phyloP scores from a whole-genome alignment of 1,284 basidiomycete genomes.

The Chalciporus piperatoides region DNA sequence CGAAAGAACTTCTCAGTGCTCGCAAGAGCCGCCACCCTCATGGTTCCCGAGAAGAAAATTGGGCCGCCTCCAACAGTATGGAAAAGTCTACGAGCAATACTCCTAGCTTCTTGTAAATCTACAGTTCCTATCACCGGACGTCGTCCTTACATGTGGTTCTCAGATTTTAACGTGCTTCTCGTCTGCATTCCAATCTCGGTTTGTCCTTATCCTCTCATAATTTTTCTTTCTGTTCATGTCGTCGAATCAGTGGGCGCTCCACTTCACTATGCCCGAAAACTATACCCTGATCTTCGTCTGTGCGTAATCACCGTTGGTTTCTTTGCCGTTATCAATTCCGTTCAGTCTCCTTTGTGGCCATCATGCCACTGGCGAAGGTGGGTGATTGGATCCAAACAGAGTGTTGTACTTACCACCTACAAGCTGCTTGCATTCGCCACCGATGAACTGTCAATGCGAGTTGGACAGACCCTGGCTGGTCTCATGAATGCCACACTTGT shows the following conservation, averaged over 20 bases:
- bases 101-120: slow-evolving; percentile 48
- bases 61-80: slow-evolving; percentile 41
- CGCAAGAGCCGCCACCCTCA: slow-evolving; percentile 19
- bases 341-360: slow-evolving; percentile 66
- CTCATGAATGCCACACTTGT: slow-evolving; percentile 85
- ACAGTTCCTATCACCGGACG: too few species aligned
- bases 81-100: slow-evolving; percentile 46
- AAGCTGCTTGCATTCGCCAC: slow-evolving; percentile 84
- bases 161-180: slow-evolving; percentile 65
- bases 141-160: slow-evolving; percentile 3
- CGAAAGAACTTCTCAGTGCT: slow-evolving; percentile 15
- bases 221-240: slow-evolving; percentile 3
- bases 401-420: background rate
- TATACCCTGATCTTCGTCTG: slow-evolving; percentile 70
- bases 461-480: slow-evolving; percentile 83
- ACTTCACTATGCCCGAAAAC: slow-evolving; percentile 54
- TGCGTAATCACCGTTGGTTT: slow-evolving; percentile 35
- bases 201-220: background rate
- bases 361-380: slow-evolving; percentile 74
- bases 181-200: slow-evolving; percentile 66
- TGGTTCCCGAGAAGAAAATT: slow-evolving; percentile 37
- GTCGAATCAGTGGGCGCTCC: slow-evolving; percentile 60
- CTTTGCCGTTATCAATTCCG: slow-evolving; percentile 7
- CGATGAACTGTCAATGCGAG: slow-evolving; percentile 79
- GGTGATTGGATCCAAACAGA: slow-evolving; percentile 4